A percentile compares a stretch with the other conserved stretches of the same genome.
Evolutionary conservation across 73 alveolate genomes (phyloP).

Genomic region (Paramecium caudatum): DNA sequence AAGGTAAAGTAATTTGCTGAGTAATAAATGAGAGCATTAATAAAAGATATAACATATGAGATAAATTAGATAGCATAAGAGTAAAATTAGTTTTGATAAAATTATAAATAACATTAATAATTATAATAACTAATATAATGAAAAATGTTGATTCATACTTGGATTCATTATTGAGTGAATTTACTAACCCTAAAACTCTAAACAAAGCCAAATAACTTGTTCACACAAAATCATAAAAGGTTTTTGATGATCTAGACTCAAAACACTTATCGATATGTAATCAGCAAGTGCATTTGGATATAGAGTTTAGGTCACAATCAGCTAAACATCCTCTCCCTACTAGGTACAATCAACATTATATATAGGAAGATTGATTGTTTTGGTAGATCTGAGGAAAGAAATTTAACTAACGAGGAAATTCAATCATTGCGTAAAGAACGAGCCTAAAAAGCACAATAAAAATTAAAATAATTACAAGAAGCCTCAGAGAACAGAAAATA

Average conservation of each 20-base stretch:
- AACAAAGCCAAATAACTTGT: not conserved
- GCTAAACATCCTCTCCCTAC: not conserved
- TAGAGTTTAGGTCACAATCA: constrained; percentile 9
- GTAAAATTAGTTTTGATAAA: too few relatives aligned
- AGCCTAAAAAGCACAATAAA: not conserved
- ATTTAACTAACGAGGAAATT: not conserved
- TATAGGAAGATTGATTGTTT: constrained; percentile 53
- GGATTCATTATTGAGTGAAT: not conserved
- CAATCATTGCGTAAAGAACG: constrained; percentile 14
- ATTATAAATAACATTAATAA: not conserved
- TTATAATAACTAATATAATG: not conserved
- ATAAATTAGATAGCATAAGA: too few relatives aligned
- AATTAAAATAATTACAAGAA: not conserved
- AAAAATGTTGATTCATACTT: constrained; percentile 53
- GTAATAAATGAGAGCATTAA: too few relatives aligned
- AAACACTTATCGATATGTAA: not conserved
- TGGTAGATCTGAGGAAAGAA: constrained; percentile 3
- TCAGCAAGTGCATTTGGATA: not conserved
- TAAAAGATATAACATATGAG: too few relatives aligned
- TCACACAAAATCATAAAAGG: not conserved
- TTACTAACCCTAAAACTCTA: not conserved
- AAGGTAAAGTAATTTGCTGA: too few relatives aligned
- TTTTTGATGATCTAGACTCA: not conserved
- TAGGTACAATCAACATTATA: constrained; percentile 7
- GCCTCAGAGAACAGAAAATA: not conserved